Conservation (phyloP, 2,329 filamentous ascomycete genomes). For the Alternaria alternata region DNA sequence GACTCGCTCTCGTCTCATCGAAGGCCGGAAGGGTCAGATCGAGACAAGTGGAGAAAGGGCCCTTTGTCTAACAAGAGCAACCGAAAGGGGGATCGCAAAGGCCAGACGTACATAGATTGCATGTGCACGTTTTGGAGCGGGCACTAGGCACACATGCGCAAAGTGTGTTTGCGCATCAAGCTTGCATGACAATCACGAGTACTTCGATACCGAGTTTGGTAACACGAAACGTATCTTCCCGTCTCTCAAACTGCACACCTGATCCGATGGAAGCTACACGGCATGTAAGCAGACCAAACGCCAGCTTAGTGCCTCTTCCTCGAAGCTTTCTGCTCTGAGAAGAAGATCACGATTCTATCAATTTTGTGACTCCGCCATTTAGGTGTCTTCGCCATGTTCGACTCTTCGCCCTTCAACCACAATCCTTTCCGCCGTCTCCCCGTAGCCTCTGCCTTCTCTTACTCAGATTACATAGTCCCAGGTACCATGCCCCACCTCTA, state of each 20-base stretch:
- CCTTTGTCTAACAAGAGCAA: background rate
- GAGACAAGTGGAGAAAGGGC: background rate
- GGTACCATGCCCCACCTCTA: background rate
- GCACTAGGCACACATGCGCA: background rate
- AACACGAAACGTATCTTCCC: constrained; percentile 4
- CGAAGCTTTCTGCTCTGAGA: background rate
- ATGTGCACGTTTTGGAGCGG: background rate
- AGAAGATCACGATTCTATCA: background rate
- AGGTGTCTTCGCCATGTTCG: constrained; percentile 9
- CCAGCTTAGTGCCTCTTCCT: background rate
- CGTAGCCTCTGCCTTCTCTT: background rate
- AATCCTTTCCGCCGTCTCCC: constrained; percentile 10
- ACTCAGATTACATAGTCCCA: constrained; percentile 3
- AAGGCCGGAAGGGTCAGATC: background rate
- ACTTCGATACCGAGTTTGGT: constrained; percentile 6
- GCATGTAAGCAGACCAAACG: background rate
- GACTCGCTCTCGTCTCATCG: background rate
- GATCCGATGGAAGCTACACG: background rate
- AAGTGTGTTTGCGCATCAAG: constrained; percentile 12
- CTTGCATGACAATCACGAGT: constrained; percentile 7
- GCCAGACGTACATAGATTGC: background rate
- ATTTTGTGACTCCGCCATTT: background rate
- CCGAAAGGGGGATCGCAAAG: background rate
- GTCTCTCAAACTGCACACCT: constrained; percentile 7
- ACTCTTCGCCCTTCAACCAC: background rate